A percentile compares a stretch with the other conserved stretches of the same genome.
phyloP scores from a whole-genome alignment of 2,329 filamentous ascomycete species.

The Shiraia sp. region DNA sequence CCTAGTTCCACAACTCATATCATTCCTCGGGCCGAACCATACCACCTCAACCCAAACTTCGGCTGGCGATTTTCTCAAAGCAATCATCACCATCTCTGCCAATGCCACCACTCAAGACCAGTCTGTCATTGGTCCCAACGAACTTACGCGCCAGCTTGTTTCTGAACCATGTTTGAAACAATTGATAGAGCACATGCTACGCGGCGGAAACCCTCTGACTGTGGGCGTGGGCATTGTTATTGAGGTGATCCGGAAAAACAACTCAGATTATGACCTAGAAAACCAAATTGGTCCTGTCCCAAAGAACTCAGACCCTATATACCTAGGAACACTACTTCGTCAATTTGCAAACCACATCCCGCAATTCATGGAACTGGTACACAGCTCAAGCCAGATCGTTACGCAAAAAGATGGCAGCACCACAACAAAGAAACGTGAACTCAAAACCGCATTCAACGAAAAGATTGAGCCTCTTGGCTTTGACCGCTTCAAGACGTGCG shows the following conservation, averaged over 20 bases:
- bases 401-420: slow-evolving; percentile 59
- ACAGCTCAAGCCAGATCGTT: slow-evolving; percentile 67
- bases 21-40: slow-evolving; percentile 82
- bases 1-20: slow-evolving; percentile 82
- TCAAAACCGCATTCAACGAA: slow-evolving; percentile 86
- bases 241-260: slow-evolving; percentile 98
- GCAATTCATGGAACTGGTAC: slow-evolving; percentile 89
- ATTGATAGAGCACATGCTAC: slow-evolving; percentile 89
- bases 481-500: slow-evolving; percentile 97
- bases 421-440: slow-evolving; percentile 70
- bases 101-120: slow-evolving; percentile 98
- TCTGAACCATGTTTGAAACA: slow-evolving; percentile 81
- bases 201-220: slow-evolving; percentile 89
- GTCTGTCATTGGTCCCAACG: slow-evolving; percentile 97
- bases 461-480: slow-evolving; percentile 95
- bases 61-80: slow-evolving; percentile 95
- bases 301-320: slow-evolving; percentile 90
- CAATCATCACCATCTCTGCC: slow-evolving; percentile 97
- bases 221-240: slow-evolving; percentile 97
- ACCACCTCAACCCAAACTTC: slow-evolving; percentile 92
- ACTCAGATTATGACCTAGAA: slow-evolving; percentile 97
- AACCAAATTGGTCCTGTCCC: slow-evolving; percentile 79
- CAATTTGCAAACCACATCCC: slow-evolving; percentile 90
- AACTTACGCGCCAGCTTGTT: slow-evolving; percentile 91
- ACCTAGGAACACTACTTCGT: slow-evolving; percentile 85